These are phyloP conservation scores for Symbiodinium pilosum DNA, from an alignment of 73 alveolate species.

Conservation along the genomic window DNA sequence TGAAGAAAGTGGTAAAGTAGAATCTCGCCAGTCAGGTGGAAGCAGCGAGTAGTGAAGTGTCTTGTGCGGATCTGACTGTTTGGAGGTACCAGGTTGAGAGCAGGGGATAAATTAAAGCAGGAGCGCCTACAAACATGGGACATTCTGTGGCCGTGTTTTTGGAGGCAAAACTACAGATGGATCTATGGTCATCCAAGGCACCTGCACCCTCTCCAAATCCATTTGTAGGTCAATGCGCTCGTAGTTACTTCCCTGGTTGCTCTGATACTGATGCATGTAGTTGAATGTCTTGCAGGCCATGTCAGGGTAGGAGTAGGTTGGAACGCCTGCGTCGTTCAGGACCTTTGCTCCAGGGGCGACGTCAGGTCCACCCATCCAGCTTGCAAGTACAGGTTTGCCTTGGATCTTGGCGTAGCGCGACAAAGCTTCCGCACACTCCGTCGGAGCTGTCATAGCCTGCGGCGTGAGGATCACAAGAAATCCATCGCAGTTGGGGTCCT, in stretches of 20 bases:
- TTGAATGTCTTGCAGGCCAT: constrained; percentile 90
- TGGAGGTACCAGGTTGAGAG: too few species aligned
- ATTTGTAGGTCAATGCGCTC: constrained; percentile 80
- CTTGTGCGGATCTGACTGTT: too few species aligned
- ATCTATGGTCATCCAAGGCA: not conserved
- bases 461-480: constrained; percentile 96
- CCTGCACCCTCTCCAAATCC: constrained; percentile 82
- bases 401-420: constrained; percentile 72
- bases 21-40: too few species aligned
- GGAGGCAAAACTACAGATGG: too few species aligned
- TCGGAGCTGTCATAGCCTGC: constrained; percentile 95
- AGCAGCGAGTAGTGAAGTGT: too few species aligned
- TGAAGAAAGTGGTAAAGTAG: too few species aligned
- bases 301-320: constrained; percentile 95
- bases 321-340: constrained; percentile 95
- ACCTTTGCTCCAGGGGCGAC: constrained; percentile 96
- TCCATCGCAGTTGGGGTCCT: constrained; percentile 93
- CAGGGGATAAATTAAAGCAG: too few species aligned
- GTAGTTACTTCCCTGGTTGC: constrained; percentile 54
- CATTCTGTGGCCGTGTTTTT: too few species aligned
- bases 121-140: too few species aligned
- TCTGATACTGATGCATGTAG: constrained; percentile 93
- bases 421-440: constrained; percentile 60
- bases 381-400: constrained; percentile 95
- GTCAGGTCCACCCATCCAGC: constrained; percentile 96